Evolutionary conservation across 192 early-diverging fungal genomes (phyloP), one percentile per base, ranked within the genome.

Genomic region (Entomortierella beljakovae): DNA sequence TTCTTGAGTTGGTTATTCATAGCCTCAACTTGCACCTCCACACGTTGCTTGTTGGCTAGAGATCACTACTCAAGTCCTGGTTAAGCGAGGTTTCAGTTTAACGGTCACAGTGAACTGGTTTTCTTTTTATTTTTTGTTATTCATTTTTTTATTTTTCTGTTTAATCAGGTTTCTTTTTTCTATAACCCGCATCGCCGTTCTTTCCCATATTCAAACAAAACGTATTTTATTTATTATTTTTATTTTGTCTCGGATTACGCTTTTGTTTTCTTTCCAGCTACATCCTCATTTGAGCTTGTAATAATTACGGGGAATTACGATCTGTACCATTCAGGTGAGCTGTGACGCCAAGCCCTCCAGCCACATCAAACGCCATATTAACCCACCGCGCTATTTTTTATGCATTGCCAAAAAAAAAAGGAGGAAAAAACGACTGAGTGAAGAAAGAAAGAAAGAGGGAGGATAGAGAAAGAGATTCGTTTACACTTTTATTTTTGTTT

Each of bases 81-180:
- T 38, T 25, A 1, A 51, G 52, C 20, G 28, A 15, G 26, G 38
- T 66, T 56, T 55, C 64, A 65, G 18, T 57, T 68, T 46, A 57
- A 58, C 65, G 55, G 65, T 68, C 65, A 68, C 65, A 35, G 55
- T 32, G 43, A 61, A 35, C 20, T 57, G 20, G 23, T 28, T 35
- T 33, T 63, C 34, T 38, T 32, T 38, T 18, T 49, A 51, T 22
- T 49, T 22, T 32, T 67, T 43, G 29, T 48, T 56, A 48, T 66
- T 57, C 56, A 58, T 16, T 68, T 20, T 10, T 15, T 4, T 15
- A 16, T 15, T 15, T 20, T 40, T 40, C 13, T 57, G 18, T 57
- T 37, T 33, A 16, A 10, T 42, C 20, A 20, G 6, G 11, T 46
- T 46, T 20, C 15, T n/a, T n/a, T 15, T 46, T 11, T 11, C 5